phyloP scores from a whole-genome alignment of 2,329 filamentous ascomycete species.

The Monilinia aucupariae region DNA sequence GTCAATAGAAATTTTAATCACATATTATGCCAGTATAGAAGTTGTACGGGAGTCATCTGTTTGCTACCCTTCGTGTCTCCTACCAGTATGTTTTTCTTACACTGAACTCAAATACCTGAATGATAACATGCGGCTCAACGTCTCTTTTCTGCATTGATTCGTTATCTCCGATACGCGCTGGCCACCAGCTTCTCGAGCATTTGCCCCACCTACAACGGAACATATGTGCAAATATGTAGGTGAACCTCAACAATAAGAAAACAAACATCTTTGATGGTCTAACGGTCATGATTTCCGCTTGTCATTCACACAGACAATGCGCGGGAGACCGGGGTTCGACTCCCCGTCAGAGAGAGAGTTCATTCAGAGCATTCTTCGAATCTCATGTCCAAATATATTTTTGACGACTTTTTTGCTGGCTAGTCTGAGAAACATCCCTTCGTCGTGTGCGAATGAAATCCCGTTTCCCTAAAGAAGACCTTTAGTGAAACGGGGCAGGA shows the following conservation, averaged over 20 bases:
- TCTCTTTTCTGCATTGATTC: neutral
- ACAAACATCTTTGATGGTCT: slow-evolving; percentile 32
- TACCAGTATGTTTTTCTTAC: neutral
- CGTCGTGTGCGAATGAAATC: too few species aligned
- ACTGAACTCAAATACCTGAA: neutral
- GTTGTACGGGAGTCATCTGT: neutral
- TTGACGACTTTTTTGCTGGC: neutral
- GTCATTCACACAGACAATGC: slow-evolving; percentile 26
- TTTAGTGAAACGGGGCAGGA: neutral
- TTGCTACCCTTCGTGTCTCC: neutral
- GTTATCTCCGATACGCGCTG: neutral
- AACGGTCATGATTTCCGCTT: slow-evolving; percentile 38
- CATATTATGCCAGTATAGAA: neutral
- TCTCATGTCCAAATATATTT: neutral
- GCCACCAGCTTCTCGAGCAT: neutral
- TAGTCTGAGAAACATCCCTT: neutral
- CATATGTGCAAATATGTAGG: fast-evolving
- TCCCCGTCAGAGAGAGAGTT: slow-evolving; percentile 30
- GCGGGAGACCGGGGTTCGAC: slow-evolving; percentile 31
- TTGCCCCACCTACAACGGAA: neutral
- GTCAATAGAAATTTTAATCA: neutral
- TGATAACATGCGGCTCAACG: neutral
- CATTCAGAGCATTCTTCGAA: neutral
- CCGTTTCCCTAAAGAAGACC: neutral
- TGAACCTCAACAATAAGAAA: fast-evolving